Evolutionary conservation across 2,329 filamentous ascomycete genomes (phyloP).

Genomic region (Xylariaceae sp.): DNA sequence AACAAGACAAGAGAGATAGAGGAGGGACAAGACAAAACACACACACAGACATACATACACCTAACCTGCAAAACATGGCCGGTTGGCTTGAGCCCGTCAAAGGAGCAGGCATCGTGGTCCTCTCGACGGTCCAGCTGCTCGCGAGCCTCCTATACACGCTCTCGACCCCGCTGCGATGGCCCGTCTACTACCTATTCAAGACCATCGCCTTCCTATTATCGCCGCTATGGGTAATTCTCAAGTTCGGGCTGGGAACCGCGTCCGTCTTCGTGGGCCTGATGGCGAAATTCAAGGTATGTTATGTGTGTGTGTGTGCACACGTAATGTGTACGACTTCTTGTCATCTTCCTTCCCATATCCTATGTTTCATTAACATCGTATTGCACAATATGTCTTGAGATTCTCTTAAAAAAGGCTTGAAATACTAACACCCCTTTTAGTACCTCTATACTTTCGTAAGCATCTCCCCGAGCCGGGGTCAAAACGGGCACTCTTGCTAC

Average conservation of each 20-base stretch:
- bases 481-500: background rate
- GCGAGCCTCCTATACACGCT: constrained; percentile 21
- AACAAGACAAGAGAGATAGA: background rate
- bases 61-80: constrained; percentile 9
- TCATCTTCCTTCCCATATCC: background rate
- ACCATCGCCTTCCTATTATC: constrained; percentile 27
- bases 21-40: background rate
- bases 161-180: constrained; percentile 27
- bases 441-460: constrained; percentile 32
- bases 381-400: no score
- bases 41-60: no score
- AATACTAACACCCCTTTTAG: constrained; percentile 12
- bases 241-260: constrained; percentile 8
- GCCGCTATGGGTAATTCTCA: constrained; percentile 23
- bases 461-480: background rate
- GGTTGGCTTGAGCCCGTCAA: constrained; percentile 16
- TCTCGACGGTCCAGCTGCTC: constrained; percentile 17
- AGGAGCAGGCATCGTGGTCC: constrained; percentile 18
- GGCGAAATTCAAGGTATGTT: constrained; percentile 29
- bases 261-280: constrained; percentile 19
- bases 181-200: constrained; percentile 22
- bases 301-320: constrained; percentile 10
- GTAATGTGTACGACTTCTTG: background rate
- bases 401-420: background rate
- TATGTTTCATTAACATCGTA: no score